These are phyloP conservation scores for Lodderomyces elongisporus DNA, from an alignment of 1,139 yeast genomes.

Conservation along the genomic window DNA sequence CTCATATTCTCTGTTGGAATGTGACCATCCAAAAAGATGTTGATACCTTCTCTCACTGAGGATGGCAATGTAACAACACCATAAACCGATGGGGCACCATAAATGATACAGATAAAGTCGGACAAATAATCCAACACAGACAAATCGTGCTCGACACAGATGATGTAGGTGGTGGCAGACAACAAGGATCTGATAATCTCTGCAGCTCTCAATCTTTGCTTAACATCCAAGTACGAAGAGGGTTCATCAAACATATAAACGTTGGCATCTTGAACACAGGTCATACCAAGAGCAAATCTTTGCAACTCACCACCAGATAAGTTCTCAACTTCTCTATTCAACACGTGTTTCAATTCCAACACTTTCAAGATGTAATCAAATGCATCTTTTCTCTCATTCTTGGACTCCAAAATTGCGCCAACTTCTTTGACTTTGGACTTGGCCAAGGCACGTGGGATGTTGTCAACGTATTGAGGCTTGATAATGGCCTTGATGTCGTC, in stretches of 20 bases:
- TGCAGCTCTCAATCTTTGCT: slow-evolving; percentile 98
- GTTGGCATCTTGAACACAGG: slow-evolving; percentile 90
- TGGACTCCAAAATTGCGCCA: slow-evolving; percentile 72
- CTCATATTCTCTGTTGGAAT: slow-evolving; percentile 95
- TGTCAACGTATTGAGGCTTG: slow-evolving; percentile 97
- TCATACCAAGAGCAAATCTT: slow-evolving; percentile 96
- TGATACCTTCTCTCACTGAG: slow-evolving; percentile 97
- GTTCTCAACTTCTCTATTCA: slow-evolving; percentile 81
- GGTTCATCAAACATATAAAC: slow-evolving; percentile 99
- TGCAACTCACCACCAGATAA: slow-evolving; percentile 98
- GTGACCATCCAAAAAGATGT: slow-evolving; percentile 95
- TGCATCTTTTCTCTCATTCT: slow-evolving; percentile 61
- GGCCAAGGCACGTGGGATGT: slow-evolving; percentile 86
- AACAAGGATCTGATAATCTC: slow-evolving; percentile 83
- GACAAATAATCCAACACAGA: slow-evolving; percentile 95
- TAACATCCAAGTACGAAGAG: slow-evolving; percentile 94
- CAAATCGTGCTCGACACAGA: slow-evolving; percentile 97
- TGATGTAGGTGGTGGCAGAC: slow-evolving; percentile 71
- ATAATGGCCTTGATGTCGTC: slow-evolving; percentile 91
- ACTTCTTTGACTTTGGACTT: slow-evolving; percentile 87
- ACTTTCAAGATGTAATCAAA: slow-evolving; percentile 59
- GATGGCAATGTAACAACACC: slow-evolving; percentile 97
- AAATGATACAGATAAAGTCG: slow-evolving; percentile 90
- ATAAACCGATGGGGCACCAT: slow-evolving; percentile 96
- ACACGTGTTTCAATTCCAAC: slow-evolving; percentile 67